phyloP scores from a whole-genome alignment of 2,329 filamentous ascomycete species.

The Hortaea sp. region DNA sequence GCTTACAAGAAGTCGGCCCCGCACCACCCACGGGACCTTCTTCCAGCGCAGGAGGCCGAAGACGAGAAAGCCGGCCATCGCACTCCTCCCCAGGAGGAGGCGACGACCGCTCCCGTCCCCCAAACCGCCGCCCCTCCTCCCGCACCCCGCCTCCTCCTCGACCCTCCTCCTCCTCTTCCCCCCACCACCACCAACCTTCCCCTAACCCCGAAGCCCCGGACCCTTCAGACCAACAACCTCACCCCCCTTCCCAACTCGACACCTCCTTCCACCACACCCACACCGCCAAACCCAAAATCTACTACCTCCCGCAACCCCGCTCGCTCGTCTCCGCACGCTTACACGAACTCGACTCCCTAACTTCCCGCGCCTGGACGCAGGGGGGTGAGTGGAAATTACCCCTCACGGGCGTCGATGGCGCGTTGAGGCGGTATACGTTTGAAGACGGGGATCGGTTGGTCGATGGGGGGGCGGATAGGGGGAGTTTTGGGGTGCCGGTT shows the following conservation, averaged over 20 bases:
- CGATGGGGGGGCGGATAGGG: conserved; percentile 29
- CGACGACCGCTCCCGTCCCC: conserved; percentile 10
- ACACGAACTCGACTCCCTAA: conserved; percentile 43
- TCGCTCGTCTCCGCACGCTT: conserved; percentile 56
- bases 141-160: not conserved
- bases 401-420: conserved; percentile 19
- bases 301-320: conserved; percentile 55
- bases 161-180: not conserved
- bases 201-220: conserved; percentile 6
- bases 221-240: conserved; percentile 5
- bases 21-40: not conserved
- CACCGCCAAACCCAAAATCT: conserved; percentile 52
- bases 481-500: conserved; percentile 16
- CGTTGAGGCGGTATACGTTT: conserved; percentile 32
- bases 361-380: conserved; percentile 30
- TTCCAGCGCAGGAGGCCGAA: not conserved
- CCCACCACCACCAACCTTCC: not conserved
- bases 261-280: conserved; percentile 49
- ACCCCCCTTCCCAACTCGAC: conserved; percentile 36
- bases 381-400: conserved; percentile 6
- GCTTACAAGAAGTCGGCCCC: not conserved
- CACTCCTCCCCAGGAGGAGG: conserved; percentile 17
- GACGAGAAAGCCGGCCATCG: conserved; percentile 1
- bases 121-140: conserved; percentile 6
- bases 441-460: conserved; percentile 35